Percentiles rank a stretch among this genome's conserved stretches.
phyloP scores from a whole-genome alignment of 768 basidiomycete genomes.

The Dendrothele bispora region DNA sequence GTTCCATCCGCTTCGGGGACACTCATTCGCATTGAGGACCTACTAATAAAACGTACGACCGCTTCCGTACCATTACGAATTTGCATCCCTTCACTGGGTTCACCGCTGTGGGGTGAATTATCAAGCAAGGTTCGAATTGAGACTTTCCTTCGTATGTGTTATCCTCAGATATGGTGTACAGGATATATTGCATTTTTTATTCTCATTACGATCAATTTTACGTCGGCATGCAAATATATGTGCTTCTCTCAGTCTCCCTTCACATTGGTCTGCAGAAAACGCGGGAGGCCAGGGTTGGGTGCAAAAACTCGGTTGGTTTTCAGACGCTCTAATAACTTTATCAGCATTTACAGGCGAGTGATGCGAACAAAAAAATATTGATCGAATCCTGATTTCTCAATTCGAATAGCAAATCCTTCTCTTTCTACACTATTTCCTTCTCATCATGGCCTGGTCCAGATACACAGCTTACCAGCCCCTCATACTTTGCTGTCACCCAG shows the following conservation, averaged over 20 bases:
- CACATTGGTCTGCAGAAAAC: constrained; percentile 56
- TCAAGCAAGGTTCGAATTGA: constrained; percentile 45
- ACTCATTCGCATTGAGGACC: too few species aligned
- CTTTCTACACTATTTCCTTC: constrained; percentile 73
- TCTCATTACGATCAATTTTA: constrained; percentile 61
- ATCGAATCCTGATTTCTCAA: too few species aligned
- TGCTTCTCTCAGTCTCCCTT: constrained; percentile 66
- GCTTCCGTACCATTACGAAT: constrained; percentile 61
- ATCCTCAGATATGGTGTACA: constrained; percentile 34
- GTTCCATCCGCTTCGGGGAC: constrained; percentile 22
- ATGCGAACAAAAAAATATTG: too few species aligned
- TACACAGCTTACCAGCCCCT: constrained; percentile 74
- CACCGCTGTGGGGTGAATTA: constrained; percentile 69
- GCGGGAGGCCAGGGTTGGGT: constrained; percentile 73
- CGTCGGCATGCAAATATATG: constrained; percentile 59
- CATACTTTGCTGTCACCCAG: constrained; percentile 76
- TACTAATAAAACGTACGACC: too few species aligned
- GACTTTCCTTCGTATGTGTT: not conserved
- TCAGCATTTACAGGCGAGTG: constrained; percentile 76
- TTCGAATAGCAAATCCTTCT: constrained; percentile 82
- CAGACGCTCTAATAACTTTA: constrained; percentile 74
- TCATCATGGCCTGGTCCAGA: constrained; percentile 82
- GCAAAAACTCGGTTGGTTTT: constrained; percentile 75
- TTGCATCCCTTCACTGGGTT: constrained; percentile 63
- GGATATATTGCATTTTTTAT: constrained; percentile 74